Conservation (phyloP, 2,329 filamentous ascomycete genomes). For the Didymellaceae sp. region DNA sequence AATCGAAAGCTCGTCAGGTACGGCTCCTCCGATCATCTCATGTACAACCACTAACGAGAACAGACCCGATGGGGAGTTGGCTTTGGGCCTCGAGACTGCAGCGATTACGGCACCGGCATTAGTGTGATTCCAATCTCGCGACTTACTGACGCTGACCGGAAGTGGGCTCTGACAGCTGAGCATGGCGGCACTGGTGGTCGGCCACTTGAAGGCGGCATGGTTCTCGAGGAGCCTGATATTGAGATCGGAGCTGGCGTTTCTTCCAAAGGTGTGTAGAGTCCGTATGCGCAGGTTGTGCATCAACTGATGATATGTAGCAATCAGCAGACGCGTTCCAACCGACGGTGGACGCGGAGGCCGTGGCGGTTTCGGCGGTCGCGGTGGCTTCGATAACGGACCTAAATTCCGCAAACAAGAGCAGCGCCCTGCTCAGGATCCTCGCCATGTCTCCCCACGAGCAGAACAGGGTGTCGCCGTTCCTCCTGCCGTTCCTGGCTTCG, state of each 20-base stretch:
- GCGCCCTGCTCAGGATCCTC: slow-evolving; percentile 33
- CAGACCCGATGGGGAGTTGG: slow-evolving; percentile 97
- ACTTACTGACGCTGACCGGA: slow-evolving; percentile 93
- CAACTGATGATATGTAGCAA: slow-evolving; percentile 36
- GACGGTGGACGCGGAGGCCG: slow-evolving; percentile 37
- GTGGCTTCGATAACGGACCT: slow-evolving; percentile 22
- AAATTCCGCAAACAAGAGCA: slow-evolving; percentile 24
- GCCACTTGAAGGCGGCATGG: slow-evolving; percentile 79
- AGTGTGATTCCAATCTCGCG: slow-evolving; percentile 92
- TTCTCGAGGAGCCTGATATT: slow-evolving; percentile 96
- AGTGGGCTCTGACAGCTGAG: slow-evolving; percentile 95
- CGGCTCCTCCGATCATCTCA: not conserved
- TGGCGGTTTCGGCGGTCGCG: slow-evolving; percentile 25
- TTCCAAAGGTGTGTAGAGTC: slow-evolving; percentile 70
- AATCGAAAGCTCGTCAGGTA: slow-evolving; percentile 63
- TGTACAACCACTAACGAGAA: slow-evolving; percentile 27
- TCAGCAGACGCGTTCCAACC: slow-evolving; percentile 45
- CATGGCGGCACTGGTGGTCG: slow-evolving; percentile 90
- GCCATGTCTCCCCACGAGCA: slow-evolving; percentile 42
- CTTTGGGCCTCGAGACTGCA: slow-evolving; percentile 95
- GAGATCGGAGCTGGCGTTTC: slow-evolving; percentile 98
- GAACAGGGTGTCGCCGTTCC: slow-evolving; percentile 57
- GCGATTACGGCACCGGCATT: slow-evolving; percentile 89
- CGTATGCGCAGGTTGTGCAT: not conserved
- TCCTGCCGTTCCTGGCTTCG: slow-evolving; percentile 62